Percentiles rank a stretch among this genome's conserved stretches.
Evolutionary conservation across 345 rosid species (phyloP).

Genomic region (Populus alba): DNA sequence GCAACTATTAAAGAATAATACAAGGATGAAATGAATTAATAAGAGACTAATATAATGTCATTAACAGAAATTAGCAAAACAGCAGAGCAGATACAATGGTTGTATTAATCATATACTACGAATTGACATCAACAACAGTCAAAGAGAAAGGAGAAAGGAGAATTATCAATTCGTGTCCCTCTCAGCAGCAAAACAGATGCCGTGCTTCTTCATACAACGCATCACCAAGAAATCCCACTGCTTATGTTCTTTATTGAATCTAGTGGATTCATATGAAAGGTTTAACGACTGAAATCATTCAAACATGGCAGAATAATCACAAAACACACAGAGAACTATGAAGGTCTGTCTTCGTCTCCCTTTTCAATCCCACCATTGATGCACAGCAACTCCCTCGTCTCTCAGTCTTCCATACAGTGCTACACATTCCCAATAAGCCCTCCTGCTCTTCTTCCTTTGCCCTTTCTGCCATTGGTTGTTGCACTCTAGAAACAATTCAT

Average conservation of each 20-base stretch:
- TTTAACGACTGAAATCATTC: background rate
- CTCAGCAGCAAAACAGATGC: background rate
- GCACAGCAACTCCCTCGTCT: conserved; percentile 47
- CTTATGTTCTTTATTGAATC: too few relatives aligned
- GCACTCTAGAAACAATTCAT: conserved; percentile 47
- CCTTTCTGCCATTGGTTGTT: conserved; percentile 30
- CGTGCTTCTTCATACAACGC: background rate
- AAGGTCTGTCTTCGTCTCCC: background rate
- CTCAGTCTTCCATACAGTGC: conserved; percentile 43
- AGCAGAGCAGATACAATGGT: too few relatives aligned
- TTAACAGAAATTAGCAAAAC: too few relatives aligned
- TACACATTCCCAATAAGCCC: conserved; percentile 55
- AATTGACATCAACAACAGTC: background rate
- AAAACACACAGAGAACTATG: background rate
- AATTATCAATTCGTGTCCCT: background rate
- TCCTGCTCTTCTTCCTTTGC: conserved; percentile 23
- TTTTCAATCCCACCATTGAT: conserved; percentile 45
- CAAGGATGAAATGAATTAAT: too few relatives aligned
- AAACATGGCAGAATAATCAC: background rate
- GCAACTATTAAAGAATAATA: background rate
- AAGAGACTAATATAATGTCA: too few relatives aligned
- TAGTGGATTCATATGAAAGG: background rate
- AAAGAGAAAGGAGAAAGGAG: background rate
- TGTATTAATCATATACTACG: too few relatives aligned
- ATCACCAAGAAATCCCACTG: too few relatives aligned